Evolutionary conservation across 495 filamentous ascomycete genomes (phyloP).

Genomic region (Astrocystis sublimbata): DNA sequence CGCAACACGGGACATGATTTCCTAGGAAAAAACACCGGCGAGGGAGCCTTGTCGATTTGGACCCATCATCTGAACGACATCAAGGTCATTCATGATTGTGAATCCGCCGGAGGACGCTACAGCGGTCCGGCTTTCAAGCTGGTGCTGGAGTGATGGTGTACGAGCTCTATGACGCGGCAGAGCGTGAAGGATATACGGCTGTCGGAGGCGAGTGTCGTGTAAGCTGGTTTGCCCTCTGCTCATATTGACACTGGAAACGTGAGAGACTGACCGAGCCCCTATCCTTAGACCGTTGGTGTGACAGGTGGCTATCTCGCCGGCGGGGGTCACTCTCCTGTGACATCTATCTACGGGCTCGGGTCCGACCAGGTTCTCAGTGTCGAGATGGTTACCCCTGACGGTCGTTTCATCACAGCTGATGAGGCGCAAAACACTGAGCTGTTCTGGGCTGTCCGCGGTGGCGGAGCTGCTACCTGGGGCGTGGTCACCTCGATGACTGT

Average conservation of each 20-base stretch:
- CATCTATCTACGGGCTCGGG: constrained; percentile 46
- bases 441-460: constrained; percentile 67
- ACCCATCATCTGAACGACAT: constrained; percentile 54
- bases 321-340: constrained; percentile 52
- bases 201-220: too few species aligned
- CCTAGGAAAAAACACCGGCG: constrained; percentile 50
- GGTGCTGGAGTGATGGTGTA: constrained; percentile 45
- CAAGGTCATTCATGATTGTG: constrained; percentile 34
- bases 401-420: constrained; percentile 54
- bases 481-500: constrained; percentile 55
- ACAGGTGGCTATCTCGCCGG: constrained; percentile 49
- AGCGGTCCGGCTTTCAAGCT: constrained; percentile 50
- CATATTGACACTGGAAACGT: too few species aligned
- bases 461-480: constrained; percentile 58
- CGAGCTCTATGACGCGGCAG: constrained; percentile 47
- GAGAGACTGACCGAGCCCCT: constrained; percentile 57
- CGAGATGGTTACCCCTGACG: constrained; percentile 58
- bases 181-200: constrained; percentile 37
- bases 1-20: too few species aligned
- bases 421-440: constrained; percentile 51
- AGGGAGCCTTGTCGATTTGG: constrained; percentile 47
- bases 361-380: constrained; percentile 56
- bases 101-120: constrained; percentile 45
- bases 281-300: constrained; percentile 53
- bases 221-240: too few species aligned